A percentile compares a stretch with the other conserved stretches of the same genome.
Evolutionary conservation across 1,284 basidiomycete genomes (phyloP).

Genomic region (Puccinia novopanici): DNA sequence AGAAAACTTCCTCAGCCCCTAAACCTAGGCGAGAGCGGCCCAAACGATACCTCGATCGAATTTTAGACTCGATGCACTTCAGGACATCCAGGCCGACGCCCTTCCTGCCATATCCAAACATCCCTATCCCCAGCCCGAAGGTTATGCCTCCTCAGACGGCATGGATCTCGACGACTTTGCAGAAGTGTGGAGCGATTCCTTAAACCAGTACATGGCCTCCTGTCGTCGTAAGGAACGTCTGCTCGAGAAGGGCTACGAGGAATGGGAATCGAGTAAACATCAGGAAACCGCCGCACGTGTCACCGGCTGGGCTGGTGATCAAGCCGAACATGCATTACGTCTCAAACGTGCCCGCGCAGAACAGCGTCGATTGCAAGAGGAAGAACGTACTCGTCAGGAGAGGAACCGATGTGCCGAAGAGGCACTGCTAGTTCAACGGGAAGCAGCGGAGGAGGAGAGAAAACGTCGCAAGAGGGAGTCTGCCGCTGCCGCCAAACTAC

Average conservation of each 20-base stretch:
- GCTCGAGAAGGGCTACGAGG: slow-evolving; percentile 33
- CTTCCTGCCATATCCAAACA: slow-evolving; percentile 37
- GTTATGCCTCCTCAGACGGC: slow-evolving; percentile 46
- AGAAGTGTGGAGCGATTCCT: slow-evolving; percentile 49
- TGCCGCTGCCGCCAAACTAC: slow-evolving; percentile 28
- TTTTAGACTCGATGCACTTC: slow-evolving; percentile 29
- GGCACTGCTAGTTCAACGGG: slow-evolving; percentile 18
- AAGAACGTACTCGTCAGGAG: slow-evolving; percentile 38
- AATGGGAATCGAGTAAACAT: slow-evolving; percentile 33
- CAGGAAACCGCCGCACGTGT: slow-evolving; percentile 39
- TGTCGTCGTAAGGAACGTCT: slow-evolving; percentile 45
- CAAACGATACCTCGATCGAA: slow-evolving; percentile 46
- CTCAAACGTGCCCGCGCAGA: slow-evolving; percentile 28
- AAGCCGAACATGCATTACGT: slow-evolving; percentile 32
- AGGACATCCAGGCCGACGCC: slow-evolving; percentile 28
- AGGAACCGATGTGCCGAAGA: slow-evolving; percentile 33
- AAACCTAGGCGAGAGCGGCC: background rate
- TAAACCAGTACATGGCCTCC: slow-evolving; percentile 50
- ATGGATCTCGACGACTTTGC: slow-evolving; percentile 50
- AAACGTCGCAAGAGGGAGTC: slow-evolving; percentile 41
- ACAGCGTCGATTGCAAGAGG: slow-evolving; percentile 39
- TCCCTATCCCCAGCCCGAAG: slow-evolving; percentile 47
- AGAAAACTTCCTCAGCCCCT: slow-evolving; percentile 23
- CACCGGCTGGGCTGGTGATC: slow-evolving; percentile 47
- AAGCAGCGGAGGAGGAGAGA: slow-evolving; percentile 33